A percentile compares a stretch with the other conserved stretches of the same genome.
Evolutionary conservation across 805 yeast genomes (phyloP).

Genomic region (Lipomyces chichibuensis): DNA sequence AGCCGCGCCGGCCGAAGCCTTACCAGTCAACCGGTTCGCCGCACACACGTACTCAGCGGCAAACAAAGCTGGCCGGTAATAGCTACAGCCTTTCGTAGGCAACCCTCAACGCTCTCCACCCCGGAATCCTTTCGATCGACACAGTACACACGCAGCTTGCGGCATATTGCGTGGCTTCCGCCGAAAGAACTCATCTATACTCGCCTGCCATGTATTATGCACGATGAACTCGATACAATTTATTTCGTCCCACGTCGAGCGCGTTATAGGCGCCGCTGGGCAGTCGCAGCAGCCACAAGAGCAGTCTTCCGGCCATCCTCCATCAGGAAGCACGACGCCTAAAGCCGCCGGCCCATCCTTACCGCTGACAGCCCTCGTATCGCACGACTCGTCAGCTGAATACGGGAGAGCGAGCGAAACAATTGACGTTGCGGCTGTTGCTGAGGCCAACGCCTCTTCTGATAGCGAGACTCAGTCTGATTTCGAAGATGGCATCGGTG

Average conservation of each 20-base stretch:
- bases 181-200: background rate
- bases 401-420: background rate
- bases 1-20: no score
- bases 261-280: conserved; percentile 27
- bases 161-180: background rate
- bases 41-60: no score
- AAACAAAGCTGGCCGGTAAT: no score
- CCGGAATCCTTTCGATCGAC: no score
- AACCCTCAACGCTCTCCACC: no score
- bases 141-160: background rate
- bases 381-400: background rate
- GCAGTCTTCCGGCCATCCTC: background rate
- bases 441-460: background rate
- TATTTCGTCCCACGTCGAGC: conserved; percentile 35
- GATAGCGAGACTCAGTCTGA: background rate
- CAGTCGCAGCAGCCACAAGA: conserved; percentile 11
- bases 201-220: conserved; percentile 4
- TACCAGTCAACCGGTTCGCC: no score
- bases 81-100: no score
- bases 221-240: conserved; percentile 35
- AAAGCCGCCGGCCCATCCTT: background rate
- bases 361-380: conserved; percentile 1
- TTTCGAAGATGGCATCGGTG: background rate
- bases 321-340: conserved; percentile 1
- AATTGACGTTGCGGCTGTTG: background rate